Base-by-base conservation (phyloP, 2,329 filamentous ascomycete species). In the Septoria linicola region DNA sequence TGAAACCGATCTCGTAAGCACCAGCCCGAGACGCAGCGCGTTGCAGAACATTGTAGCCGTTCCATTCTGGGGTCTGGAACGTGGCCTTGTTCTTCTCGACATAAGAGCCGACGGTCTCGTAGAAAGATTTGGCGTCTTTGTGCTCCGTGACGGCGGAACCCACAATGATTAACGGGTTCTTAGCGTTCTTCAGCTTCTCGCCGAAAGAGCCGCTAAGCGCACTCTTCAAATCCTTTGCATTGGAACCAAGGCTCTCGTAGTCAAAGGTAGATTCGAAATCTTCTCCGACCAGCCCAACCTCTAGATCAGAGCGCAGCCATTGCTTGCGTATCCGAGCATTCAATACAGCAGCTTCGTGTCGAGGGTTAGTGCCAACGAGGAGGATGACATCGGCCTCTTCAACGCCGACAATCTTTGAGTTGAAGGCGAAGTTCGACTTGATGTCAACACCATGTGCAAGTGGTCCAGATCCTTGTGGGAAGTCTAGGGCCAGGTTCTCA, bases 281-380 rank as follows among this genome's bases (percentile, higher is more conserved):
- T 76, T 96, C 88, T 59, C 93, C 93, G 61, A 99, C 85, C 53
- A 96, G 82, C 59, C 87, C 93, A 64, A 99, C 83, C 71, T 97
- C 87, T 19, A 99, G 83, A 63, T 97, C 91, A 30, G 93, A 96
- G 62, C 91, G 86, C 62, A 99, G 79, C 88, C 92, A 99, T 72
- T 96, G 91, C 79, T 99, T 99, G 66, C 93, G 83, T 68, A 99
- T 99, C 61, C 93, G 88, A 59, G 92, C 91, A 68, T 99, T 99
- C 37, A 99, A 81, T 41, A 93, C 89, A 50, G 93, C 89, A 55
- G 93, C 93, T 75, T 99, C 93, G 68, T 95, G 89, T 62, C 93
- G 84, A 34, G 93, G 88, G 77, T 99, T 99, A 70, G 89, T 96
- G 61, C 92, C 93, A 58, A 99, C 82, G 53, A 99, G 84, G 47